Evolutionary conservation across 306 rosid species (phyloP).

Genomic region (Fragaria nilgerrensis): DNA sequence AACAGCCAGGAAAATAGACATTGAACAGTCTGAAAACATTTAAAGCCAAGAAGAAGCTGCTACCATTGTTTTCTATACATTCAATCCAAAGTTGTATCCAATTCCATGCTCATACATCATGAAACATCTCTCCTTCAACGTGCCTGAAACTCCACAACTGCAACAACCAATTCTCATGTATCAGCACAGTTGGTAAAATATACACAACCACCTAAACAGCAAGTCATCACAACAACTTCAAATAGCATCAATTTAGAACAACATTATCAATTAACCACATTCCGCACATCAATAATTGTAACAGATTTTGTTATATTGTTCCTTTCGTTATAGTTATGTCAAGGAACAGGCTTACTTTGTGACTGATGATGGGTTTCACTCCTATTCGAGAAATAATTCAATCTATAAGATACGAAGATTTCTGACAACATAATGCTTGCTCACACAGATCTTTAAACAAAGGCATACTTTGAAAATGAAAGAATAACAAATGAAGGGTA

Average conservation of each 20-base stretch:
- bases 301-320: neutral
- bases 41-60: neutral
- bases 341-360: neutral
- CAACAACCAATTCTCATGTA: neutral
- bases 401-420: neutral
- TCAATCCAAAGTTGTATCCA: neutral
- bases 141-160: conserved; percentile 20
- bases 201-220: neutral
- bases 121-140: neutral
- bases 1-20: neutral
- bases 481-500: neutral
- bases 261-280: neutral
- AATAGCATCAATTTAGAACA: neutral
- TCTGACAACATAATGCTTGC: neutral
- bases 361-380: neutral
- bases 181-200: neutral
- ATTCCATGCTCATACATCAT: neutral
- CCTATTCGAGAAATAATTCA: neutral
- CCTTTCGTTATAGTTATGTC: neutral
- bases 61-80: too few relatives aligned
- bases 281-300: neutral
- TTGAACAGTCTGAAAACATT: neutral
- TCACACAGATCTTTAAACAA: neutral
- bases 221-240: neutral
- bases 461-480: neutral